phyloP scores from a whole-genome alignment of 306 rosid species.

The Hippophae rhamnoides region DNA sequence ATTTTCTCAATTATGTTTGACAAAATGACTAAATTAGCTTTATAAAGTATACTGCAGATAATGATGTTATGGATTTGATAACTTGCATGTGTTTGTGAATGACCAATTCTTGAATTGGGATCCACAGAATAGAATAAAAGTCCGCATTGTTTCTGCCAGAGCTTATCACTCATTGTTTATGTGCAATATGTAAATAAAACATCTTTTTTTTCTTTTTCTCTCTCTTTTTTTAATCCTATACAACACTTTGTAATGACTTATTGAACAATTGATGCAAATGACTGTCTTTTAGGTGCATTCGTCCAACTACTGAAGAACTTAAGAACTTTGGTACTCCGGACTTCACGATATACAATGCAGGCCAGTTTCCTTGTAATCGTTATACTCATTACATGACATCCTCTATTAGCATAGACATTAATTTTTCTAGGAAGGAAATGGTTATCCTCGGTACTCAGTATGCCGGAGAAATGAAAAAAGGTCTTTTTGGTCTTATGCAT shows the following conservation, averaged over 20 bases:
- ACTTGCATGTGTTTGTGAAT: conserved; percentile 58
- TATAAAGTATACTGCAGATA: too few species aligned
- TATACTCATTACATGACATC: conserved; percentile 93
- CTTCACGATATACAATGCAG: conserved; percentile 93
- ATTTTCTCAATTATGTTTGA: too few species aligned
- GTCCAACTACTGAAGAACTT: conserved; percentile 81
- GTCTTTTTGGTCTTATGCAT: conserved; percentile 83
- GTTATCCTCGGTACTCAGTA: conserved; percentile 93
- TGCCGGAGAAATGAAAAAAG: conserved; percentile 96
- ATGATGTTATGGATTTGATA: not conserved
- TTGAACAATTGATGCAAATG: conserved; percentile 56
- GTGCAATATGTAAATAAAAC: conserved; percentile 79
- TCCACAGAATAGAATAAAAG: conserved; percentile 67
- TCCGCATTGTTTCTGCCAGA: conserved; percentile 70
- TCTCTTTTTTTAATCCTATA: conserved; percentile 6
- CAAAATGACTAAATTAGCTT: too few species aligned
- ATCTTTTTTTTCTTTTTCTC: conserved; percentile 10
- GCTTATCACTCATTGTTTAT: conserved; percentile 90
- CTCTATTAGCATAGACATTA: conserved; percentile 79
- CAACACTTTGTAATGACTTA: not conserved
- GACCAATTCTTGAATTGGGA: conserved; percentile 93
- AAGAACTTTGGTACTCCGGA: conserved; percentile 83
- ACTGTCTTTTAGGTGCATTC: conserved; percentile 81
- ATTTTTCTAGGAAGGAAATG: conserved; percentile 77
- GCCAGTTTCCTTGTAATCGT: conserved; percentile 86